Evolutionary conservation across 179 eudicot genomes (phyloP).

Genomic region (Vitellaria paradoxa): DNA sequence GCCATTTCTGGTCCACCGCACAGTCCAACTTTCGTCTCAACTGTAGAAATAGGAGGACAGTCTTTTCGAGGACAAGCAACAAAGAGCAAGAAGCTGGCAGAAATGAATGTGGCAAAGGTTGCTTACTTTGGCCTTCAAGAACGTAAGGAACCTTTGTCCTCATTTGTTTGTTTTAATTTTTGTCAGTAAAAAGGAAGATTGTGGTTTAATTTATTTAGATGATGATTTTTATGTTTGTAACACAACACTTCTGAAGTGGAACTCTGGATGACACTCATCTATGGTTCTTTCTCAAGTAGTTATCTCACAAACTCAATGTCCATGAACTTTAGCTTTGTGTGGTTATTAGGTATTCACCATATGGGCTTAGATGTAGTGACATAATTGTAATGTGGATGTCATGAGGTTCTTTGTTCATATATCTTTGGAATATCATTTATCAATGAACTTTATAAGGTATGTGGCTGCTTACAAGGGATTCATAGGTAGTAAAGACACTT

Average conservation of each 20-base stretch:
- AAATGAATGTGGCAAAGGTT: conserved; percentile 73
- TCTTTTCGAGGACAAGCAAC: conserved; percentile 55
- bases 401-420: conserved; percentile 17
- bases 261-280: neutral
- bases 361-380: conserved; percentile 21
- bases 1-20: conserved; percentile 57
- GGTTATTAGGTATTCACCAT: conserved; percentile 4
- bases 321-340: conserved; percentile 38
- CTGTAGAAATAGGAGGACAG: conserved; percentile 43
- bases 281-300: neutral
- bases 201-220: neutral
- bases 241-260: neutral
- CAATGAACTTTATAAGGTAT: too few relatives aligned
- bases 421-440: too few relatives aligned
- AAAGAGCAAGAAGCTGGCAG: conserved; percentile 76
- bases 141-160: conserved; percentile 34
- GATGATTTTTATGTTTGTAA: neutral
- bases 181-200: neutral
- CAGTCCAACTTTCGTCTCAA: conserved; percentile 52
- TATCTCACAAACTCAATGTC: conserved; percentile 19
- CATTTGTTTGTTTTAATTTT: neutral
- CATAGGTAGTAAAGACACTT: too few relatives aligned
- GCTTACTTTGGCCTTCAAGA: conserved; percentile 53
- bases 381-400: conserved; percentile 28
- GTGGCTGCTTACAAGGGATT: too few relatives aligned